phyloP scores from a whole-genome alignment of 768 basidiomycete genomes.

The Cytidiella melzeri region DNA sequence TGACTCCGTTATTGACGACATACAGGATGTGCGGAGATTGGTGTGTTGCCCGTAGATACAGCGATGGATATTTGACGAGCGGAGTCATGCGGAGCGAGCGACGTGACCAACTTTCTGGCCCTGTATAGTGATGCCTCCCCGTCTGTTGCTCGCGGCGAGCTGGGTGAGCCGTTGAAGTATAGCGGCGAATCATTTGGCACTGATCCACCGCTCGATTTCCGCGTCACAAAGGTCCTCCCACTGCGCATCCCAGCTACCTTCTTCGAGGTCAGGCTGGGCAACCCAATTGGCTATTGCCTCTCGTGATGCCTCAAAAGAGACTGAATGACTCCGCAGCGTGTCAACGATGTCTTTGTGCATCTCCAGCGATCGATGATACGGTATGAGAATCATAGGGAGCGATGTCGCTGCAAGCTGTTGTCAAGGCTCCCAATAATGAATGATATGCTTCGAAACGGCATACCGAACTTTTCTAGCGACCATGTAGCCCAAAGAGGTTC shows the following conservation, averaged over 20 bases:
- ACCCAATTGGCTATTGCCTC: constrained; percentile 60
- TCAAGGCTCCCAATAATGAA: neutral
- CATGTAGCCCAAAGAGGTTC: constrained; percentile 81
- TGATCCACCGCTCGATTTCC: constrained; percentile 72
- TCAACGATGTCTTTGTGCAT: constrained; percentile 52
- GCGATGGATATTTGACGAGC: no score
- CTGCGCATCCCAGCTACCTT: constrained; percentile 58
- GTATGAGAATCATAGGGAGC: constrained; percentile 48
- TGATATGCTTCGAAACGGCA: constrained; percentile 8
- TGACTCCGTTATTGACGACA: no score
- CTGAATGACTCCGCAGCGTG: constrained; percentile 54
- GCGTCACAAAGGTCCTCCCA: constrained; percentile 77
- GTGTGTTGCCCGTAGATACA: no score
- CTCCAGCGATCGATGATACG: constrained; percentile 62
- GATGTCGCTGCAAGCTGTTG: constrained; percentile 41
- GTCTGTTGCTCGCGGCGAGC: no score
- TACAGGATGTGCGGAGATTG: no score
- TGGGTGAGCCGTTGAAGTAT: no score
- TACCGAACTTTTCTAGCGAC: constrained; percentile 77
- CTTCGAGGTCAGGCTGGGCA: constrained; percentile 61
- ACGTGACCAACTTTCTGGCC: no score
- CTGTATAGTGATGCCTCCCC: no score
- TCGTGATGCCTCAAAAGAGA: constrained; percentile 66
- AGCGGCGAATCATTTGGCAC: constrained; percentile 17
- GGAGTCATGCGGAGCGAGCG: no score